These are phyloP conservation scores for Falciphora oryzae DNA, from an alignment of 2,329 filamentous ascomycete species.

Conservation along the genomic window DNA sequence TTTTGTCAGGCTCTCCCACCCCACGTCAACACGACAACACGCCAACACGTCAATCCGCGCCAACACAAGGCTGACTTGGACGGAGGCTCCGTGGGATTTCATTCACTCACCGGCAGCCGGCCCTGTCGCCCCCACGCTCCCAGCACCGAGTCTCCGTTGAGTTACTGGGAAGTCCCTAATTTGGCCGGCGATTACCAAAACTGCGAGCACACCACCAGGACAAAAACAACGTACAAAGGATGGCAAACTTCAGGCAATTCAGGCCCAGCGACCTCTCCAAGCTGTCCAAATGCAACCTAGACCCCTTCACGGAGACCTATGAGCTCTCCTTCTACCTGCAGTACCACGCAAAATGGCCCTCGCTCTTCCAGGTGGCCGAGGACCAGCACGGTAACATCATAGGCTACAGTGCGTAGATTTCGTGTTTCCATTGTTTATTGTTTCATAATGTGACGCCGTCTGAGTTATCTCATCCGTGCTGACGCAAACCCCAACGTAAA, in stretches of 20 bases:
- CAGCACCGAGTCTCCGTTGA: no score
- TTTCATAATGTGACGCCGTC: neutral
- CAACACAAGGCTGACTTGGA: no score
- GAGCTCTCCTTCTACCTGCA: conserved; percentile 92
- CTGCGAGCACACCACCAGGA: neutral
- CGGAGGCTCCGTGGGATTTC: no score
- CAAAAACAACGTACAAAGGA: conserved; percentile 33
- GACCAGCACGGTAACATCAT: conserved; percentile 82
- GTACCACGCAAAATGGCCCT: conserved; percentile 93
- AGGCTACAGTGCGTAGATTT: conserved; percentile 69
- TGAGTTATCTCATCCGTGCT: neutral
- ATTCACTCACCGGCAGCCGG: no score
- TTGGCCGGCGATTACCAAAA: neutral
- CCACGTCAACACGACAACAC: no score
- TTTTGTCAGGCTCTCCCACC: no score
- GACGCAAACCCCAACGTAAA: neutral
- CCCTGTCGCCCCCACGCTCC: no score
- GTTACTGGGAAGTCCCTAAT: neutral
- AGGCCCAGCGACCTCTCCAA: conserved; percentile 77
- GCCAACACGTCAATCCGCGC: no score
- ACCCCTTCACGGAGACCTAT: conserved; percentile 97
- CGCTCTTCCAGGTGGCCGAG: conserved; percentile 88
- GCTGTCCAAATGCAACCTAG: conserved; percentile 91
- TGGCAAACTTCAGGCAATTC: conserved; percentile 85
- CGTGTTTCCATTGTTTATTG: neutral